Base-by-base conservation (phyloP, 257 asterid genomes). In the Ilex aquifolium region DNA sequence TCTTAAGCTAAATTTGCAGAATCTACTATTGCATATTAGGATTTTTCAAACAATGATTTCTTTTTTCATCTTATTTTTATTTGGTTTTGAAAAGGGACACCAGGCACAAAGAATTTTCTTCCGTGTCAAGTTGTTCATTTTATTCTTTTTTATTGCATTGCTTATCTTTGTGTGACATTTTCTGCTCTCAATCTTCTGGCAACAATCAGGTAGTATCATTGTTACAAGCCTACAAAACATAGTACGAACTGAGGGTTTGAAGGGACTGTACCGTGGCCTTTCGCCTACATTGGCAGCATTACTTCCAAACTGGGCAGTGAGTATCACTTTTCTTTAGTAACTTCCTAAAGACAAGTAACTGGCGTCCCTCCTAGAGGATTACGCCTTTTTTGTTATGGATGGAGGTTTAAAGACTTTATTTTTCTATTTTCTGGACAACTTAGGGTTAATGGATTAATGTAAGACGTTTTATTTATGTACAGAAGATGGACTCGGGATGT, bases 271-370 rank as follows among this genome's bases (percentile, higher is more conserved):
- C 76, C 96, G 96, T 39, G 99, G 99, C 56, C 99, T 93, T 69
- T 84, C 99, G 59, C 97, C 99, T 46, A 90, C 97, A 61, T 57
- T 93, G 77, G 65, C 88, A 31, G 99, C 97, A 65, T 80, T 93
- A 63, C 99, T 93, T 82, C 99, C 99, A 1, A 93, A 87, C 77
- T 93, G 99, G 99, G 99, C 99, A 59, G 99, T 93, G 76, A 84
- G 95, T 78, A 63, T 67, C 70, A 5, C 69, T 61, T 62, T 72
- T 21, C 42, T 61, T 60, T n/a, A 61, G 44, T 48, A 46, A 61
- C 46, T 16, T 60, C 7, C 56, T 13, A 13, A 15, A 3, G 12
- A 46, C n/a, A 2, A 6, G 39, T 51, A 29, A 31, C 7, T 44
- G 42, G 42, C 8, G 8, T 0, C 42, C 42, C 52, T 21, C 53